A percentile compares a stretch with the other conserved stretches of the same genome.
Conservation (phyloP, 495 filamentous ascomycete genomes). For the Trichoderma virens region DNA sequence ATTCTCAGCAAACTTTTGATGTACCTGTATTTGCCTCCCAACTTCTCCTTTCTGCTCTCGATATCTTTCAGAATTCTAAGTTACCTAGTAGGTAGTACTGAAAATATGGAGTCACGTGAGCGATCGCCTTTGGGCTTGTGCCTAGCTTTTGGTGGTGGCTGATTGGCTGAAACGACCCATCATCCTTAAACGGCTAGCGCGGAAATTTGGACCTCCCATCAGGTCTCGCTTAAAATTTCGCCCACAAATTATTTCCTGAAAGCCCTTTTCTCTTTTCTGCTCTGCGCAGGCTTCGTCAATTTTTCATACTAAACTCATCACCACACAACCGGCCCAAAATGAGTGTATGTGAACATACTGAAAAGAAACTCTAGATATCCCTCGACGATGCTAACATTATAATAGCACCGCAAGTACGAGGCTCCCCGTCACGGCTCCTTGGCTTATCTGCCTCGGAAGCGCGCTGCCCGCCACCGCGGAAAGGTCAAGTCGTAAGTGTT, state of each 20-base stretch:
- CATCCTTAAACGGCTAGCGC: not conserved
- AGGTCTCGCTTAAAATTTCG: slow-evolving; percentile 10
- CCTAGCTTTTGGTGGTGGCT: too few relatives aligned
- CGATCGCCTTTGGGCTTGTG: too few relatives aligned
- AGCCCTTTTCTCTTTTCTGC: slow-evolving; percentile 7
- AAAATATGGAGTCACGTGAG: too few relatives aligned
- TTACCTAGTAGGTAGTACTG: too few relatives aligned
- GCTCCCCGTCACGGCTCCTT: slow-evolving; percentile 97
- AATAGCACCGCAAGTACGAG: slow-evolving; percentile 69
- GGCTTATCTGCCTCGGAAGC: slow-evolving; percentile 95
- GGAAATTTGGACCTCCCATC: not conserved
- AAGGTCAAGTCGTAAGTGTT: slow-evolving; percentile 89
- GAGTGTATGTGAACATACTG: slow-evolving; percentile 5
- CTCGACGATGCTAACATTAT: slow-evolving; percentile 4
- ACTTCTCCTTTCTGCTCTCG: not conserved
- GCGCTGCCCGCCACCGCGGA: slow-evolving; percentile 89
- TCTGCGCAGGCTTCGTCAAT: slow-evolving; percentile 8
- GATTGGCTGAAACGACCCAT: not conserved
- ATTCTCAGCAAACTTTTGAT: too few relatives aligned
- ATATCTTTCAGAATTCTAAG: not conserved
- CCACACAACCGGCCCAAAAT: slow-evolving; percentile 10
- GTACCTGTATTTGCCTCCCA: not conserved
- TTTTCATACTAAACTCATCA: slow-evolving; percentile 12
- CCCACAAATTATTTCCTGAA: slow-evolving; percentile 9
- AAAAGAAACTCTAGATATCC: not conserved